These are phyloP conservation scores for Limonium bicolor DNA, from an alignment of 148 eudicot species.

Conservation along the genomic window DNA sequence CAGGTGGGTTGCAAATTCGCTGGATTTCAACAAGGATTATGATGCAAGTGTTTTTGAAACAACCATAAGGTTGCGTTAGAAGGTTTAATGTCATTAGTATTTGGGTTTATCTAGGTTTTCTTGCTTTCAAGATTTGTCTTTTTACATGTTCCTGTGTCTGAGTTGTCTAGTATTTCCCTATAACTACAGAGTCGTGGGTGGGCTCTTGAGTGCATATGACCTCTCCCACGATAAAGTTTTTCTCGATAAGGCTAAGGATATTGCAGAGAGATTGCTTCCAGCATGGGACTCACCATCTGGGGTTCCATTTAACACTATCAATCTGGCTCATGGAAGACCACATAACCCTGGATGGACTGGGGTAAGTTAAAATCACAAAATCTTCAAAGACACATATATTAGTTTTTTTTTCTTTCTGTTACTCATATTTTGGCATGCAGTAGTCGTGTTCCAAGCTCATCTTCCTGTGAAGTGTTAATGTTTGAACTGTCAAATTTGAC, in stretches of 20 bases:
- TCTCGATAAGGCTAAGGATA: conserved; percentile 90
- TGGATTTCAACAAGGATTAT: conserved; percentile 93
- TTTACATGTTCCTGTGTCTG: conserved; percentile 1
- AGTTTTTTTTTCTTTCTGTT: too few relatives aligned
- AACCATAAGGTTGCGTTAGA: conserved; percentile 95
- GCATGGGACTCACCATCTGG: conserved; percentile 98
- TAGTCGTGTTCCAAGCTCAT: too few relatives aligned
- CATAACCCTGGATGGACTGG: conserved; percentile 98
- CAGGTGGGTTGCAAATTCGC: conserved; percentile 85
- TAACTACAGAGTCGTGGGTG: conserved; percentile 84
- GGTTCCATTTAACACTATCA: conserved; percentile 75
- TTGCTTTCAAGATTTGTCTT: conserved; percentile 2
- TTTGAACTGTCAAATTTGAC: not conserved
- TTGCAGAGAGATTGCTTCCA: conserved; percentile 88
- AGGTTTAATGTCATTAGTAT: conserved; percentile 44
- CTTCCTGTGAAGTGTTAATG: too few relatives aligned
- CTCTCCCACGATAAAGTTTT: conserved; percentile 84
- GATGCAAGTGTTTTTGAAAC: conserved; percentile 98
- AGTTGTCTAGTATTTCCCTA: conserved; percentile 1
- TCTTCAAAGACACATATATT: not conserved
- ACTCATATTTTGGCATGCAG: too few relatives aligned
- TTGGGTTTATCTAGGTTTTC: not conserved
- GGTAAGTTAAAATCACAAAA: conserved; percentile 33
- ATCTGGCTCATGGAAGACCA: conserved; percentile 77
- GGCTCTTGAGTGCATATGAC: conserved; percentile 93